Percentiles rank a stretch among this genome's conserved stretches.
Conservation (phyloP, 805 yeast genomes). For the Saturnispora diversa region DNA sequence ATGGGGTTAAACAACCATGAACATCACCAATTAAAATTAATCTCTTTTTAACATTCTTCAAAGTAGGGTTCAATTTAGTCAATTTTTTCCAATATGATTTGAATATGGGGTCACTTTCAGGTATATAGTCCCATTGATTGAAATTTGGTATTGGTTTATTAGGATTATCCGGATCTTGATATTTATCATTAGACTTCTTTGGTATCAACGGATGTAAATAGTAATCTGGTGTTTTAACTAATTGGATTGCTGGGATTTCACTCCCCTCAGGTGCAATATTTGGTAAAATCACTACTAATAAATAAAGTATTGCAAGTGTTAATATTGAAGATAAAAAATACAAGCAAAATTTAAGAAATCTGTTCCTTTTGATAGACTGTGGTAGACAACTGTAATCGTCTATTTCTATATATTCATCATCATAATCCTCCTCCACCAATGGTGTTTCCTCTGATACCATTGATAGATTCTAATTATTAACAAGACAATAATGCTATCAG, state of each 20-base stretch:
- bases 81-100: conserved; percentile 19
- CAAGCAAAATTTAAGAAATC: conserved; percentile 10
- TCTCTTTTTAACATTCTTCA: conserved; percentile 32
- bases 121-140: conserved; percentile 17
- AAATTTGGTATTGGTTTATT: conserved; percentile 24
- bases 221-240: conserved; percentile 18
- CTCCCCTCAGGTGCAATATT: conserved; percentile 28
- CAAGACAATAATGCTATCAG: too few species aligned
- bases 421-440: conserved; percentile 3
- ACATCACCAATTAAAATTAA: conserved; percentile 76
- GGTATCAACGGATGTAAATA: conserved; percentile 28
- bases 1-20: conserved; percentile 65
- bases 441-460: conserved; percentile 13
- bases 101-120: conserved; percentile 16
- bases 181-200: conserved; percentile 7
- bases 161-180: conserved; percentile 22
- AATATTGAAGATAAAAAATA: conserved; percentile 14
- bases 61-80: conserved; percentile 2
- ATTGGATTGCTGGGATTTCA: conserved; percentile 21
- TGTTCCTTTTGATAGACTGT: conserved; percentile 9
- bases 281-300: conserved; percentile 26
- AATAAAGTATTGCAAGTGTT: conserved; percentile 17
- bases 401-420: conserved; percentile 13
- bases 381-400: conserved; percentile 17
- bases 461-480: too few species aligned